Conservation (phyloP, 306 rosid genomes). For the Astragalus membranaceus region DNA sequence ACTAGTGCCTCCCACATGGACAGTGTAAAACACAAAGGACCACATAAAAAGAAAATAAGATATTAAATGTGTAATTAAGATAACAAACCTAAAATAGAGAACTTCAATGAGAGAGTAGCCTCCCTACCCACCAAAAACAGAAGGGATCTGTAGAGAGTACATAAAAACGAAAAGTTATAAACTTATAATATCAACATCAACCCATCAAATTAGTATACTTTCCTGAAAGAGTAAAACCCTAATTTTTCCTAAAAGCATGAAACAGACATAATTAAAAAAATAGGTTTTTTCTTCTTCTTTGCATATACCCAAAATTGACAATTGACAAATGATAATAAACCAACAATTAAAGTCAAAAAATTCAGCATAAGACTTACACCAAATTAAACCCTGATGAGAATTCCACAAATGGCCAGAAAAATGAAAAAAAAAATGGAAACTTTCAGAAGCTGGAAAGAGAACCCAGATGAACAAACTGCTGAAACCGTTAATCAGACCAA, state of each 20-base stretch:
- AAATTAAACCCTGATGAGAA: constrained; percentile 14
- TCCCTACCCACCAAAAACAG: constrained; percentile 7
- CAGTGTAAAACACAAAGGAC: neutral
- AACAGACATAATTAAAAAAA: neutral
- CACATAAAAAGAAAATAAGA: neutral
- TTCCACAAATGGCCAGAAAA: neutral
- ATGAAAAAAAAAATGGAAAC: neutral
- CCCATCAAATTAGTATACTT: constrained; percentile 16
- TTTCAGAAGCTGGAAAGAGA: neutral
- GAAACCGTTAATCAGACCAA: constrained; percentile 8
- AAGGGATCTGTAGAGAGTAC: constrained; percentile 20
- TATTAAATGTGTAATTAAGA: neutral
- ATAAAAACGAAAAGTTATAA: constrained; percentile 23
- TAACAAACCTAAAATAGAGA: constrained; percentile 26
- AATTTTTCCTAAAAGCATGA: neutral
- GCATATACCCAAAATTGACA: neutral
- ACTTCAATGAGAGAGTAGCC: constrained; percentile 18
- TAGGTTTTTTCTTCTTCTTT: neutral
- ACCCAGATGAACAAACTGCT: constrained; percentile 21
- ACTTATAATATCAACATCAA: neutral
- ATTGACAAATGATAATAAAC: neutral
- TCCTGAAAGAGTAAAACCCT: neutral
- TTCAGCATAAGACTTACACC: neutral
- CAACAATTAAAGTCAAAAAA: neutral
- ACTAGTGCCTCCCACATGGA: constrained; percentile 4